A percentile compares a stretch with the other conserved stretches of the same genome.
Evolutionary conservation across 257 asterid genomes (phyloP).

Genomic region (Solanum dulcamara): DNA sequence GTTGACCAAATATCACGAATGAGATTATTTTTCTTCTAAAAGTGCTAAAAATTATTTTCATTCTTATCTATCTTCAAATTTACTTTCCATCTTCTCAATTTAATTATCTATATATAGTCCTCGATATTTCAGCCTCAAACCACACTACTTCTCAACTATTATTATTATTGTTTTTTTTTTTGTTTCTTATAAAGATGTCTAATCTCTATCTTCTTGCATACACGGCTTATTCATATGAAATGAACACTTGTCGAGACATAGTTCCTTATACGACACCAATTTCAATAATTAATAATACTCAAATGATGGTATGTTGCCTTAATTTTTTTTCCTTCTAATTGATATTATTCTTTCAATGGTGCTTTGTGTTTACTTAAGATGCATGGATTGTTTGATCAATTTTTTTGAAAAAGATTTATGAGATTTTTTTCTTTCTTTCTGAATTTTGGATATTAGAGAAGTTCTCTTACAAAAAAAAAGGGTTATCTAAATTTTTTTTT

Average conservation of each 20-base stretch:
- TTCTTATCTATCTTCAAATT: not conserved
- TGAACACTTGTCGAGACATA: no score
- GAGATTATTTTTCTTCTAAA: not conserved
- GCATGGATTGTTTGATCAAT: no score
- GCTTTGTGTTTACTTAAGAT: no score
- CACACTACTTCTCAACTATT: not conserved
- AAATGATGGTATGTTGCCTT: not conserved
- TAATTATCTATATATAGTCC: not conserved
- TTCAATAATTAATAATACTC: no score
- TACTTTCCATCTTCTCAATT: not conserved
- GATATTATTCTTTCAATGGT: no score
- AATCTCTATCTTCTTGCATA: not conserved
- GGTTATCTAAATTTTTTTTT: no score
- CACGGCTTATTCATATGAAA: not conserved
- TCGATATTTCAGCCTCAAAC: not conserved
- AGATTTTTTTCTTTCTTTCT: no score
- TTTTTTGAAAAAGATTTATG: no score
- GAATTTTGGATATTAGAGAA: no score
- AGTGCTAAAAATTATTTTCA: not conserved
- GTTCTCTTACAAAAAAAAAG: no score
- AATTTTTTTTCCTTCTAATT: no score
- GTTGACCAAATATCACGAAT: not conserved
- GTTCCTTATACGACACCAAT: no score
- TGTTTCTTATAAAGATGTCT: not conserved
- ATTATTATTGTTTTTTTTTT: not conserved